Evolutionary conservation across 371 early-diverging fungal genomes (phyloP), one percentile per base, ranked within the genome.

Genomic region (Actinomucor elegans): DNA sequence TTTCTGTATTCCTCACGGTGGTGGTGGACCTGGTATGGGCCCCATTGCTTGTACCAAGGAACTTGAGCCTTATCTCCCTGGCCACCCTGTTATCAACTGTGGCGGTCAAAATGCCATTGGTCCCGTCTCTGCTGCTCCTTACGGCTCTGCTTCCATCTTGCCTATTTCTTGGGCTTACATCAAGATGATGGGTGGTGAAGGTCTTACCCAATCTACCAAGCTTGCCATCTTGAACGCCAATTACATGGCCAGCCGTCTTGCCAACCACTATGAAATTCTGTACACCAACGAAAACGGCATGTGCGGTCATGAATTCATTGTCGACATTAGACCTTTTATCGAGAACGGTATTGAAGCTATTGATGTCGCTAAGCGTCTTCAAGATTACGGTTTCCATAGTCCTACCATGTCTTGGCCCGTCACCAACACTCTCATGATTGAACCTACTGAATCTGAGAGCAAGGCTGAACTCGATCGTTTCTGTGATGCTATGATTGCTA

Each of bases 391-490:
- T 20, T 97, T 97, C 88, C 98, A 98, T 77, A 85, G 88, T 28
- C 98, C 98, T 31, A 98, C 98, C 64, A 97, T 98, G 98, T 95
- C 96, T 11, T 98, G 96, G 92, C 98, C 98, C 29, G 97, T 97
- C 20, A 81, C 93, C 61, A 94, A 95, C 84, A 96, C 97, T 11
- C 84, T 98, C 44, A 97, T 98, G 97, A 87, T 98, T 60, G 98
- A 98, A 79, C 98, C 98, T n/a, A 98, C 98, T 43, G 98, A 98
- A 71, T 92, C 93, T 47, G 98, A 98, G 73, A 77, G 86, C 69
- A 86, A 87, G 68, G 85, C 77, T 56, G 98, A 97, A 70, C 73
- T 98, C 28, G 97, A 98, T 73, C 87, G 94, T 33, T 98, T 98
- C 87, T 92, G 92, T 67, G 96, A 96, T 68, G 98, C 98, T 32